Evolutionary conservation across 495 filamentous ascomycete species (phyloP).

Genomic region (Extremus antarcticus): DNA sequence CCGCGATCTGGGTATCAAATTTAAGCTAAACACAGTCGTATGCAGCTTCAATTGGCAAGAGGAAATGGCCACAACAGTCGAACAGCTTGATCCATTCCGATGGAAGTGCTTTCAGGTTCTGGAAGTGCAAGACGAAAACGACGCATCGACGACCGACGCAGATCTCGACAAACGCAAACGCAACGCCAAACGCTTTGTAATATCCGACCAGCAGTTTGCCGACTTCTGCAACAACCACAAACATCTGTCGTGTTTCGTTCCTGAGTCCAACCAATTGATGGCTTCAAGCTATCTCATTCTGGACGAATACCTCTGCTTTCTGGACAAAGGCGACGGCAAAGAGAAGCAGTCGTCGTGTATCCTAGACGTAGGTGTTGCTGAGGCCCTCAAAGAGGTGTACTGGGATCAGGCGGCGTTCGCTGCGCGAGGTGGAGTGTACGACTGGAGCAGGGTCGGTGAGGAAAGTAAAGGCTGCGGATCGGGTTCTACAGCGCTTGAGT

Average conservation of each 20-base stretch:
- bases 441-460: constrained; percentile 36
- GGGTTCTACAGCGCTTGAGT: not conserved
- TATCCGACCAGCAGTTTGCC: constrained; percentile 40
- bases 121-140: constrained; percentile 46
- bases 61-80: constrained; percentile 42
- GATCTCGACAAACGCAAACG: constrained; percentile 30
- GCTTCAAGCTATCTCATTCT: constrained; percentile 41
- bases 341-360: constrained; percentile 32
- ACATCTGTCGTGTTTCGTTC: constrained; percentile 35
- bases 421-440: constrained; percentile 41
- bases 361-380: constrained; percentile 42
- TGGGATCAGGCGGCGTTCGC: constrained; percentile 42
- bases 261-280: constrained; percentile 45
- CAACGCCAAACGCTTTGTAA: constrained; percentile 38
- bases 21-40: constrained; percentile 52
- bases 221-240: constrained; percentile 39
- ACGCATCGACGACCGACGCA: constrained; percentile 14
- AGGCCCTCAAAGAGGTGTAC: constrained; percentile 37
- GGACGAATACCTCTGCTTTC: constrained; percentile 46
- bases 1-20: constrained; percentile 37
- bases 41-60: constrained; percentile 40
- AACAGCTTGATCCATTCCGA: constrained; percentile 35
- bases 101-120: constrained; percentile 53
- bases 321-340: constrained; percentile 33
- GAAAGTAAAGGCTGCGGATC: not conserved